Evolutionary conservation across 306 rosid genomes (phyloP), one percentile per base, ranked within the genome.

Genomic region (Vigna angularis): DNA sequence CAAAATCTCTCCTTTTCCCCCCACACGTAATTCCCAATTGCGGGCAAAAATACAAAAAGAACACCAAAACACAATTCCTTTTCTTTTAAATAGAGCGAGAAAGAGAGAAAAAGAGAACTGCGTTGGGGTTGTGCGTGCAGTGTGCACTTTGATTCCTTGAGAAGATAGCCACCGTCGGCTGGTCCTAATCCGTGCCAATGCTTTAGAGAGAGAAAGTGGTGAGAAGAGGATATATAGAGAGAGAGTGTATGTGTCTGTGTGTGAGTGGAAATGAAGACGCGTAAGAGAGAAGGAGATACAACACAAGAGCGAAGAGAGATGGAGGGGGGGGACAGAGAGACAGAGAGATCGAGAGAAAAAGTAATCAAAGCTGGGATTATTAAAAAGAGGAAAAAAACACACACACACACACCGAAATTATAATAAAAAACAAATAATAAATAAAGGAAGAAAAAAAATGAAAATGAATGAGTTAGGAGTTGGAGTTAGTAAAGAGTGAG

Each of bases 281-380:
- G 97, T 90, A 85, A 81, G 84, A 84, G 85, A 85, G 88, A 86
- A 91, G 94, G 78, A 75, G 86, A 73, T 10, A 38, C 26, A 73
- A 75, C 81, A 79, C 82, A 87, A 81, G 56, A 79, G 58, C 70
- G 72, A 58, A 22, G 66, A 26, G 2, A 3, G 26, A 9, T 2
- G 13, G 47, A 40, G 47, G 47, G 18, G 18, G 11, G 64, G 68
- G 52, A 73, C 49, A 16, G 50, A 45, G 70, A 82, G 78, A 85
- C 57, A 81, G 74, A 72, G 74, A 79, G 82, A 73, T 69, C 68
- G 77, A 83, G 85, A 84, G 34, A 13, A 40, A 77, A 77, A 77
- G 74, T 22, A 81, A 72, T 68, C 58, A 30, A 44, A 75, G 9
- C 6, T 15, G 59, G 16, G 81, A 82, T 82, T 70, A 58, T 83